A percentile compares a stretch with the other conserved stretches of the same genome.
Conservation (phyloP, 352 stramenopile genomes). For the Blastocystis hominis region DNA sequence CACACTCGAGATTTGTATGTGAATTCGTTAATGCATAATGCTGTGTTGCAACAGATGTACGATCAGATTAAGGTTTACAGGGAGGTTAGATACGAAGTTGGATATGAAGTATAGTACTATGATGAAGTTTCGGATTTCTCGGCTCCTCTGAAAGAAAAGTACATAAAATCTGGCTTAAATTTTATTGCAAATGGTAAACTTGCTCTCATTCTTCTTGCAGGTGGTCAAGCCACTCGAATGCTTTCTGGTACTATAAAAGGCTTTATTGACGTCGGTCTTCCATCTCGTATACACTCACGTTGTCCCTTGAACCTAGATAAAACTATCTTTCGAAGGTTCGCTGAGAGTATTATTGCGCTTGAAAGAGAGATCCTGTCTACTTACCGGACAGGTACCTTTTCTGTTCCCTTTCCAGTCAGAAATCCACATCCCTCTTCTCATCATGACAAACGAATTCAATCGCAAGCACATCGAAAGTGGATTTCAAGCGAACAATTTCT, state of each 20-base stretch:
- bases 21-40: slow-evolving; percentile 15
- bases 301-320: neutral
- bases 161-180: neutral
- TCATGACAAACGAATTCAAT: slow-evolving; percentile 49
- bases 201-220: slow-evolving; percentile 4
- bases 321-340: neutral
- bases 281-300: neutral
- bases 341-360: neutral
- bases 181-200: slow-evolving; percentile 8
- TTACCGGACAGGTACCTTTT: neutral
- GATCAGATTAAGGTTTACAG: slow-evolving; percentile 13
- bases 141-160: neutral
- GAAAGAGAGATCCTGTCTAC: neutral
- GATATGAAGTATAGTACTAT: neutral
- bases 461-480: neutral
- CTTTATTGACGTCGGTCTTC: slow-evolving; percentile 1
- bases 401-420: neutral
- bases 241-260: neutral
- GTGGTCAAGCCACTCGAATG: neutral
- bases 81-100: neutral
- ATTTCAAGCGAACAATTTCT: slow-evolving; percentile 10
- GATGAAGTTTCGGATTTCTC: neutral
- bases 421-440: neutral
- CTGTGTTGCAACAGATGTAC: neutral
- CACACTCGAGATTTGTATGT: neutral